These are phyloP conservation scores for Pyropia yezoensis DNA, from an alignment of 23 red algal genomes.

Conservation along the genomic window DNA sequence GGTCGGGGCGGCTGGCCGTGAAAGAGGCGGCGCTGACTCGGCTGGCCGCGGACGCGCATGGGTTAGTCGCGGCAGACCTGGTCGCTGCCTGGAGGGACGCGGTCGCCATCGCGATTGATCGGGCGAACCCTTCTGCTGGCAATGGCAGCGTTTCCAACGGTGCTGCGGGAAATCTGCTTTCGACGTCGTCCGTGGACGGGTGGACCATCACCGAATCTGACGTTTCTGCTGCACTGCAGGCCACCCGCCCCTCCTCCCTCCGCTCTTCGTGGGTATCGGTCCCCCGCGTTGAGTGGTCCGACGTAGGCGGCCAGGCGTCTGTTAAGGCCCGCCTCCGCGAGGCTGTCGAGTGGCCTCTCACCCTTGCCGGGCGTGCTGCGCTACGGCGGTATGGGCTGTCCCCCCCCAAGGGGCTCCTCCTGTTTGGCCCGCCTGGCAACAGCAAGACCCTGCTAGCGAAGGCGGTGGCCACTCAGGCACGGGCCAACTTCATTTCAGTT, in stretches of 20 bases:
- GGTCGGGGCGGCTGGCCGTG: slow-evolving; percentile 5
- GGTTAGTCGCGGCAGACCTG: slow-evolving; percentile 81
- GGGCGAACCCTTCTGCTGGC: neutral
- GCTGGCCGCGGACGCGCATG: slow-evolving; percentile 41
- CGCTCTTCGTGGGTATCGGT: slow-evolving; percentile 50
- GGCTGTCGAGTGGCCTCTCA: slow-evolving; percentile 65
- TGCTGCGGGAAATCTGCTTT: neutral
- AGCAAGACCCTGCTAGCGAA: slow-evolving; percentile 92
- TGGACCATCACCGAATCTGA: slow-evolving; percentile 18
- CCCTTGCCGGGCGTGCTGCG: neutral
- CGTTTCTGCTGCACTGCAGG: slow-evolving; percentile 39
- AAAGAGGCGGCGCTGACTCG: slow-evolving; percentile 12
- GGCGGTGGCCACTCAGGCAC: slow-evolving; percentile 73
- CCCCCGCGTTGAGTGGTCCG: slow-evolving; percentile 60
- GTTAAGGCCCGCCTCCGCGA: slow-evolving; percentile 52
- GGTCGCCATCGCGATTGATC: slow-evolving; percentile 16
- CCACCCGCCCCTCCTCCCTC: slow-evolving; percentile 44
- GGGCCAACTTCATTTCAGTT: slow-evolving; percentile 74
- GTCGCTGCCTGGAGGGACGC: slow-evolving; percentile 56
- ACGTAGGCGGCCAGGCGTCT: slow-evolving; percentile 75
- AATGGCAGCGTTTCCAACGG: neutral
- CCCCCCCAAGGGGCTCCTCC: slow-evolving; percentile 69
- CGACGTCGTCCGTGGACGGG: neutral
- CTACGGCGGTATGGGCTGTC: slow-evolving; percentile 45
- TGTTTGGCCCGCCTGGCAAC: slow-evolving; percentile 93